Conservation (phyloP, 2,329 filamentous ascomycete species). For the Colletotrichum lentis region DNA sequence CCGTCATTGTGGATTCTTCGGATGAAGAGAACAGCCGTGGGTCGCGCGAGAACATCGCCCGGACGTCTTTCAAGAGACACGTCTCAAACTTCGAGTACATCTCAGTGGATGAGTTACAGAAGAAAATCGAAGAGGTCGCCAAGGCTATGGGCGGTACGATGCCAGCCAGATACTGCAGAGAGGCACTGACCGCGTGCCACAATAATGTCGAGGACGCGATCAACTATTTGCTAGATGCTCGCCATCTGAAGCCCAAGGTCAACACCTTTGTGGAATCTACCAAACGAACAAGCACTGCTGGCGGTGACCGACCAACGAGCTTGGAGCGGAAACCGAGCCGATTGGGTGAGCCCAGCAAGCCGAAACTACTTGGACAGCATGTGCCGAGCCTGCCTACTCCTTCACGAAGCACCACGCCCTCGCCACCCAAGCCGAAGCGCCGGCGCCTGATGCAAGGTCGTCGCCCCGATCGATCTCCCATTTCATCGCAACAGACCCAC, state of each 20-base stretch:
- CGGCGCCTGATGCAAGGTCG: conserved; percentile 50
- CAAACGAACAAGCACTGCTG: conserved; percentile 41
- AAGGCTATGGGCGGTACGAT: conserved; percentile 47
- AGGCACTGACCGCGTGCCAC: conserved; percentile 46
- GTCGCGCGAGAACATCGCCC: conserved; percentile 68
- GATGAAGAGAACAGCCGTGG: conserved; percentile 66
- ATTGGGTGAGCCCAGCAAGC: conserved; percentile 29
- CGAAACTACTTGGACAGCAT: conserved; percentile 38
- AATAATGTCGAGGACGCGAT: conserved; percentile 51
- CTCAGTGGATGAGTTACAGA: conserved; percentile 52
- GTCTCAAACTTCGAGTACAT: conserved; percentile 57
- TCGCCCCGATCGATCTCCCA: conserved; percentile 40
- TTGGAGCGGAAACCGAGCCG: conserved; percentile 31
- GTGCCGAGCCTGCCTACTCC: conserved; percentile 33
- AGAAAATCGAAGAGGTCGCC: conserved; percentile 49
- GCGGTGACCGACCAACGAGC: conserved; percentile 4
- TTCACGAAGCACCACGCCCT: conserved; percentile 40
- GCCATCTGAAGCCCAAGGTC: conserved; percentile 38
- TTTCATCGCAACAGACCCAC: conserved; percentile 39
- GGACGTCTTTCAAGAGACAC: conserved; percentile 62
- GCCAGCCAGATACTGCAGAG: conserved; percentile 45
- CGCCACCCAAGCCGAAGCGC: conserved; percentile 44
- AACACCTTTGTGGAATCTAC: conserved; percentile 25
- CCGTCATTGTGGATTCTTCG: conserved; percentile 54
- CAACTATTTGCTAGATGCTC: conserved; percentile 42